Evolutionary conservation across 2,329 filamentous ascomycete genomes (phyloP).

Genomic region (Moelleriella libera): DNA sequence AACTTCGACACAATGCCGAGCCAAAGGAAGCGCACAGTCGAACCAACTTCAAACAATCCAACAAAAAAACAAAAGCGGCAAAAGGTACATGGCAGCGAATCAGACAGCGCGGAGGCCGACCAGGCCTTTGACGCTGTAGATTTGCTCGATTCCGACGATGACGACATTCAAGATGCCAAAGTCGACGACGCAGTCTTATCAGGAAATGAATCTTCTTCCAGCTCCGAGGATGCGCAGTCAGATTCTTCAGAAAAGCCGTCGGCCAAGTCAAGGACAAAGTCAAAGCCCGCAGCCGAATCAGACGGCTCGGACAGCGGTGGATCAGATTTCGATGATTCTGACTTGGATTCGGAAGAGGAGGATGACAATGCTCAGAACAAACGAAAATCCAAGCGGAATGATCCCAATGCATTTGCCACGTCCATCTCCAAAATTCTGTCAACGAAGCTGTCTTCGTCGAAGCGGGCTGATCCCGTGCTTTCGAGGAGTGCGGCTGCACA

Average conservation of each 20-base stretch:
- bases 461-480: conserved; percentile 81
- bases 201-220: conserved; percentile 12
- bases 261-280: not conserved
- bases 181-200: conserved; percentile 33
- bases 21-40: conserved; percentile 18
- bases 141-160: conserved; percentile 42
- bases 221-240: not conserved
- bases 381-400: conserved; percentile 70
- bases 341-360: conserved; percentile 13
- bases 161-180: conserved; percentile 33
- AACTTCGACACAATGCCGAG: conserved; percentile 15
- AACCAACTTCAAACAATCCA: conserved; percentile 21
- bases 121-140: conserved; percentile 35
- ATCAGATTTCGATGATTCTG: conserved; percentile 20
- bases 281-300: not conserved
- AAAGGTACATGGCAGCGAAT: conserved; percentile 35
- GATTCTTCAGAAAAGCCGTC: not conserved
- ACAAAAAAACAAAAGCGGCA: conserved; percentile 39
- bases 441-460: conserved; percentile 71
- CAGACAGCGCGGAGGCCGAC: conserved; percentile 25
- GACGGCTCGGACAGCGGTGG: conserved; percentile 5
- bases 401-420: conserved; percentile 79
- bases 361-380: conserved; percentile 16
- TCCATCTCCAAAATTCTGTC: conserved; percentile 87
- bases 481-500: conserved; percentile 66